Conservation (phyloP, 345 rosid species). For the Erodium maritimum region DNA sequence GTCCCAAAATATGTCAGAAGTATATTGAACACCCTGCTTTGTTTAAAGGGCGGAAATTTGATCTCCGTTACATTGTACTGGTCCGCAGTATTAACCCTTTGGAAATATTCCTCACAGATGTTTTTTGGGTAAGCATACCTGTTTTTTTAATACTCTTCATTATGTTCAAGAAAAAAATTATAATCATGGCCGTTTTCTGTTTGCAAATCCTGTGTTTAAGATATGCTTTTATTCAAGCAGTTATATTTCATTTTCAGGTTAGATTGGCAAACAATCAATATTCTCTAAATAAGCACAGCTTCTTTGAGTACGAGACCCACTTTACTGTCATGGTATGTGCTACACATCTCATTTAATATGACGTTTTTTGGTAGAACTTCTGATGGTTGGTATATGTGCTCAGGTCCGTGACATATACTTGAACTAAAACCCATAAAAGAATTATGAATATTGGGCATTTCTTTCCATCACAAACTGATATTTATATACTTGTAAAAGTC, state of each 20-base stretch:
- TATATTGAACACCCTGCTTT: slow-evolving; percentile 87
- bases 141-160: not conserved
- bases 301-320: slow-evolving; percentile 90
- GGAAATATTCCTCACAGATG: slow-evolving; percentile 67
- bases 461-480: not conserved
- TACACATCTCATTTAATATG: not conserved
- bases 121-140: slow-evolving; percentile 62
- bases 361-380: not conserved
- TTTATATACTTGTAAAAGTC: not conserved
- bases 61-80: slow-evolving; percentile 68
- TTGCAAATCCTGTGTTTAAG: not conserved
- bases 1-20: slow-evolving; percentile 97
- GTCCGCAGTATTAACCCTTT: slow-evolving; percentile 64
- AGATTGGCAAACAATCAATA: slow-evolving; percentile 78
- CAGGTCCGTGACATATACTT: not conserved
- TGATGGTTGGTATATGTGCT: not conserved
- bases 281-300: slow-evolving; percentile 62
- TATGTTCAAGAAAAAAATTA: not conserved
- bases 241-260: slow-evolving; percentile 38
- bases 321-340: slow-evolving; percentile 88
- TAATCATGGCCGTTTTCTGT: not conserved
- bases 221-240: slow-evolving; percentile 1
- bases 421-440: not conserved
- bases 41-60: slow-evolving; percentile 73
- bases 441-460: not conserved